A percentile compares a stretch with the other conserved stretches of the same genome.
These are phyloP conservation scores for Trypanosoma melophagium DNA, from an alignment of 208 protist genomes.

Conservation along the genomic window DNA sequence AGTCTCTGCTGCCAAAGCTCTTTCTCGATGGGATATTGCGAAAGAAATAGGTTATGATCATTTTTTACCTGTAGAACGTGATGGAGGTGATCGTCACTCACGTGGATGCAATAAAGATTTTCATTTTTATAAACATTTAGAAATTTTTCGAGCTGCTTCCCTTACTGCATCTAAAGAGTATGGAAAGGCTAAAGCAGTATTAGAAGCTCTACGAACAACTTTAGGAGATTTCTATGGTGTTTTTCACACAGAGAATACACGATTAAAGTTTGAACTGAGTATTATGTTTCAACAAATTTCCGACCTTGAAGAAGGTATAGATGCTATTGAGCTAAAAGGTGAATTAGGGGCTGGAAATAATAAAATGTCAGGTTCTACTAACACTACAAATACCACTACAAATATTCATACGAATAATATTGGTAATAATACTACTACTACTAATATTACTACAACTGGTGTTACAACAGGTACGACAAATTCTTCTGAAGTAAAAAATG, in stretches of 20 bases:
- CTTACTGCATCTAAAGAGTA: constrained; percentile 54
- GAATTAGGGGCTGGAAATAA: not conserved
- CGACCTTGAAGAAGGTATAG: constrained; percentile 84
- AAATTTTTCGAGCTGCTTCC: constrained; percentile 62
- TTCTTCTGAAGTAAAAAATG: not conserved
- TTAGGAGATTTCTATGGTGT: constrained; percentile 68
- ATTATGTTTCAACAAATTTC: constrained; percentile 83
- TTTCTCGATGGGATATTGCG: constrained; percentile 77
- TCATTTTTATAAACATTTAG: constrained; percentile 47
- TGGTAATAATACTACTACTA: not conserved
- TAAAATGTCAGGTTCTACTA: not conserved
- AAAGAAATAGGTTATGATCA: constrained; percentile 34
- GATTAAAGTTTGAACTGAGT: constrained; percentile 71
- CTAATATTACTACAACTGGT: not conserved
- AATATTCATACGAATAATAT: too few relatives aligned
- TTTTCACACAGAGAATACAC: constrained; percentile 71
- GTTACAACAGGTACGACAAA: not conserved
- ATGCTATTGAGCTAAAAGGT: constrained; percentile 54
- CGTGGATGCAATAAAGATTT: constrained; percentile 18
- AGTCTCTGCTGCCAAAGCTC: constrained; percentile 58
- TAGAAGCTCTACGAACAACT: constrained; percentile 45
- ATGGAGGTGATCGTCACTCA: not conserved
- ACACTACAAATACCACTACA: not conserved
- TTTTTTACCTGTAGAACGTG: not conserved
- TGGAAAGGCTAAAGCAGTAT: constrained; percentile 53